Percentiles rank a stretch among this genome's conserved stretches.
These are phyloP conservation scores for Vaccinium vitisidaea DNA, from an alignment of 148 eudicot species.

Conservation along the genomic window DNA sequence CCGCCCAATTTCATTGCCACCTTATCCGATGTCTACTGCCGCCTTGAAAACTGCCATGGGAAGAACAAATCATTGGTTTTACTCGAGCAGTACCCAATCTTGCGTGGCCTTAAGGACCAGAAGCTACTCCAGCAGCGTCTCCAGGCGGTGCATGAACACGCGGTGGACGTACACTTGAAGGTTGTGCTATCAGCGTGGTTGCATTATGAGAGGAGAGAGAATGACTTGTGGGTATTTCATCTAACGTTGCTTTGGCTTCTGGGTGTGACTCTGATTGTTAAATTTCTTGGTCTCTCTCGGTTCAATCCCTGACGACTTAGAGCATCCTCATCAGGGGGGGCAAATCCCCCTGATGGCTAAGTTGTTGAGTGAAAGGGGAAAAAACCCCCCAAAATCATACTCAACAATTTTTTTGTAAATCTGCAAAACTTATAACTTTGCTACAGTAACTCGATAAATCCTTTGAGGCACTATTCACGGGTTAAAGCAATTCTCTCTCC, in stretches of 20 bases:
- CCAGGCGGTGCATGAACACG: constrained; percentile 42
- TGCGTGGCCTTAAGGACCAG: constrained; percentile 33
- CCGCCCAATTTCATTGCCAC: constrained; percentile 30
- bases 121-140: constrained; percentile 44
- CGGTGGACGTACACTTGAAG: constrained; percentile 44
- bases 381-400: no score
- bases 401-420: no score
- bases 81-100: constrained; percentile 44
- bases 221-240: constrained; percentile 42
- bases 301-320: no score
- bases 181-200: constrained; percentile 55
- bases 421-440: no score
- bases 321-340: no score
- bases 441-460: no score
- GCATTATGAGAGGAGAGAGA: constrained; percentile 48
- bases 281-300: no score
- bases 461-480: no score
- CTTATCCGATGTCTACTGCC: constrained; percentile 26
- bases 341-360: no score
- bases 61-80: constrained; percentile 21
- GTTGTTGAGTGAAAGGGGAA: no score
- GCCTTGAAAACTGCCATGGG: constrained; percentile 18
- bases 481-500: no score
- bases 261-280: constrained; percentile 37
- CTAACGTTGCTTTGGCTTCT: constrained; percentile 24